Evolutionary conservation across 306 rosid genomes (phyloP).

Genomic region (Elaeagnus macrophylla): DNA sequence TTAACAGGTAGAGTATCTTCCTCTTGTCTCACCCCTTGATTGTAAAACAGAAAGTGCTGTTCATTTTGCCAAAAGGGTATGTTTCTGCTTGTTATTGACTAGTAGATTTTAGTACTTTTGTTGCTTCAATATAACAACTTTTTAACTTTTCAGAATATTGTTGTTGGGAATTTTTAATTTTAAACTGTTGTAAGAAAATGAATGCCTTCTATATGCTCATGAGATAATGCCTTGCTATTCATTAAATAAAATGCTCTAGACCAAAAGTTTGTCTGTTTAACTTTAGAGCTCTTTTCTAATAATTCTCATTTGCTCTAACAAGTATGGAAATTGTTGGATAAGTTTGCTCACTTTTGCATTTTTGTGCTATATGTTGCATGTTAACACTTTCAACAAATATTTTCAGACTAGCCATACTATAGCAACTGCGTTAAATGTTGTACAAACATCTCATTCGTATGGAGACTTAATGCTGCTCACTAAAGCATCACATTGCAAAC

Average conservation of each 20-base stretch:
- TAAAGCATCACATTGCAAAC: conserved; percentile 62
- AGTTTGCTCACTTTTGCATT: neutral
- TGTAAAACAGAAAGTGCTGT: conserved; percentile 63
- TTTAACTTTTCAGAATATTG: neutral
- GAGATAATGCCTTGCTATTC: no score
- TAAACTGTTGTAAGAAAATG: no score
- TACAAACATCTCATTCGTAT: conserved; percentile 77
- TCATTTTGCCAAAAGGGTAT: conserved; percentile 72
- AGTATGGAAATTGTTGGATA: neutral
- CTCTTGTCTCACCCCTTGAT: conserved; percentile 56
- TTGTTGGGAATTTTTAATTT: neutral
- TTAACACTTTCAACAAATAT: conserved; percentile 16
- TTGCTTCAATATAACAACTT: neutral
- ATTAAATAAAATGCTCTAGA: no score
- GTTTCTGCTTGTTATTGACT: conserved; percentile 13
- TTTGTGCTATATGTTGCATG: conserved; percentile 5
- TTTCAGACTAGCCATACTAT: conserved; percentile 71
- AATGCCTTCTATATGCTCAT: no score
- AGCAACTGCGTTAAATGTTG: conserved; percentile 67
- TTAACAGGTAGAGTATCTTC: conserved; percentile 92
- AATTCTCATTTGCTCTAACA: no score
- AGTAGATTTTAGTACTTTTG: no score
- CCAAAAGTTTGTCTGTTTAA: no score
- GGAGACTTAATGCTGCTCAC: conserved; percentile 74
- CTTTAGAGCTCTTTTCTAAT: no score